A percentile compares a stretch with the other conserved stretches of the same genome.
These are phyloP conservation scores for Tulasnella sp. DNA, from an alignment of 768 basidiomycete genomes.

Conservation along the genomic window DNA sequence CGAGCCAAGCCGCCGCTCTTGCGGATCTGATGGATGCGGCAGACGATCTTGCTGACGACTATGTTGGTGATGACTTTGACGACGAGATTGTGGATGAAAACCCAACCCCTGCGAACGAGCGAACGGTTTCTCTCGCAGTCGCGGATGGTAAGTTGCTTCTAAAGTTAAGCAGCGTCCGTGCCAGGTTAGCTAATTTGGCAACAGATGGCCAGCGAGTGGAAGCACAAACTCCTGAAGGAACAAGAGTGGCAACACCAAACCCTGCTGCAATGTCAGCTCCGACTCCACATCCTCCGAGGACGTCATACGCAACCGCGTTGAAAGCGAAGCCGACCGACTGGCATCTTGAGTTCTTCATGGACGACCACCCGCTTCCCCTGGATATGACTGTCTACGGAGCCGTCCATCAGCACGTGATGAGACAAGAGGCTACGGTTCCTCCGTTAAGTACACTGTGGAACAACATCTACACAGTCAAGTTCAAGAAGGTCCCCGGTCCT, in stretches of 20 bases:
- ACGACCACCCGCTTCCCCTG: constrained; percentile 72
- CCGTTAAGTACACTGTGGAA: constrained; percentile 73
- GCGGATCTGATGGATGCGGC: constrained; percentile 12
- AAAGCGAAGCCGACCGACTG: constrained; percentile 91
- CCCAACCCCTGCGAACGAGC: constrained; percentile 57
- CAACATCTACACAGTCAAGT: constrained; percentile 84
- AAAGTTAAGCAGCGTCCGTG: neutral
- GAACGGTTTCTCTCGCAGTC: constrained; percentile 78
- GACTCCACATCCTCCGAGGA: constrained; percentile 24
- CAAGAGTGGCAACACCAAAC: constrained; percentile 82
- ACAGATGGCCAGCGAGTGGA: constrained; percentile 87
- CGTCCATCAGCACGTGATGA: constrained; percentile 82
- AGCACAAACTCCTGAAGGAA: constrained; percentile 95
- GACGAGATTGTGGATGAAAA: constrained; percentile 71
- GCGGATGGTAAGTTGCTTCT: constrained; percentile 53
- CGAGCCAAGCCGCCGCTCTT: constrained; percentile 16
- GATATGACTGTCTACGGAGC: constrained; percentile 95
- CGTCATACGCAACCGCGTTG: constrained; percentile 88
- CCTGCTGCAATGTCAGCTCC: constrained; percentile 29
- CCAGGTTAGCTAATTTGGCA: constrained; percentile 17
- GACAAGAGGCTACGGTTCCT: constrained; percentile 55
- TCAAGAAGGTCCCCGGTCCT: constrained; percentile 85
- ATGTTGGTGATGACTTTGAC: constrained; percentile 70
- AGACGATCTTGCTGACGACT: constrained; percentile 45
- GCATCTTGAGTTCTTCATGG: constrained; percentile 95